Evolutionary conservation across 2,329 filamentous ascomycete genomes (phyloP).

Genomic region (Metarhizium rileyi): DNA sequence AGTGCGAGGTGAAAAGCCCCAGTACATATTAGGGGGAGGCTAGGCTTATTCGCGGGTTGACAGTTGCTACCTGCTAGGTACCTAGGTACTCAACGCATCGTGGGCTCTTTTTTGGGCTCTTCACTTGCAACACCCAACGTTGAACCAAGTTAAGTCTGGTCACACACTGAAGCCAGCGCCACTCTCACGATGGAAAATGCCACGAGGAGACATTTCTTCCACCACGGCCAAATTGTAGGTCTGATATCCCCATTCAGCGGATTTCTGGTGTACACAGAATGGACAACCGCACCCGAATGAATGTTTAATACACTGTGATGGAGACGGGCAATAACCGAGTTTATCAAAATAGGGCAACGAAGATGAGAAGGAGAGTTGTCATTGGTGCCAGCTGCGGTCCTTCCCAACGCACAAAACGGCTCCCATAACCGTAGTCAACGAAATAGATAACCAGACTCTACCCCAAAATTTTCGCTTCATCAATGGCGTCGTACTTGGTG

Average conservation of each 20-base stretch:
- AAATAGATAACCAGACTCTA: slow-evolving; percentile 43
- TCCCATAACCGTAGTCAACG: slow-evolving; percentile 57
- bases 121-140: background rate
- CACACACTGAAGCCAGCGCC: background rate
- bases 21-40: too few species aligned
- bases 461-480: slow-evolving; percentile 62
- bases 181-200: slow-evolving; percentile 33
- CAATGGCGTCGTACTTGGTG: slow-evolving; percentile 45
- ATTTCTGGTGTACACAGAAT: background rate
- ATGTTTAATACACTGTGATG: too few species aligned
- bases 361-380: slow-evolving; percentile 37
- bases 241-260: background rate
- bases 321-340: too few species aligned
- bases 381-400: slow-evolving; percentile 50
- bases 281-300: background rate
- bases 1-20: too few species aligned
- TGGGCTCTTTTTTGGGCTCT: too few species aligned
- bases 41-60: too few species aligned
- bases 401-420: slow-evolving; percentile 38
- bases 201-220: slow-evolving; percentile 39
- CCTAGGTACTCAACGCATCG: too few species aligned
- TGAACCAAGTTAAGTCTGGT: background rate
- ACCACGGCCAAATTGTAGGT: slow-evolving; percentile 31
- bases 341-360: slow-evolving; percentile 19
- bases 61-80: too few species aligned